These are phyloP conservation scores for Myxozyma neglecta DNA, from an alignment of 805 yeast species.

Conservation along the genomic window DNA sequence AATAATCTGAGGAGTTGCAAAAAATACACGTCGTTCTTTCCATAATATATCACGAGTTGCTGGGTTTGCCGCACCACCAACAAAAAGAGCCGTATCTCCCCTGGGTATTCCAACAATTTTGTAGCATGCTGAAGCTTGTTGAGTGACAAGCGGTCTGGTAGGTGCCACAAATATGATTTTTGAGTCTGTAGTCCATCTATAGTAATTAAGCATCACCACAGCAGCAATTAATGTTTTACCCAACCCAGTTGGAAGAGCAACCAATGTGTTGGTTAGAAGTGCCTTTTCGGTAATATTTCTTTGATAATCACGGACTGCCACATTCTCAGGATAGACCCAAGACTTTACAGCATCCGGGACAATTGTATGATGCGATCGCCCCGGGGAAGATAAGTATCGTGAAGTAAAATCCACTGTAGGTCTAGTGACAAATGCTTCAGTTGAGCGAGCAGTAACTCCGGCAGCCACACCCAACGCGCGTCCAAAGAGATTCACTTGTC, in stretches of 20 bases:
- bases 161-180: slow-evolving; percentile 96
- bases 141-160: slow-evolving; percentile 92
- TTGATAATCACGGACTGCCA: slow-evolving; percentile 85
- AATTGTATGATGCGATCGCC: slow-evolving; percentile 46
- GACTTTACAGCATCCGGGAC: slow-evolving; percentile 44
- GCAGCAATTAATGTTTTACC: slow-evolving; percentile 97
- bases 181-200: slow-evolving; percentile 75
- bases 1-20: slow-evolving; percentile 94
- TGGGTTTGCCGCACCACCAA: slow-evolving; percentile 53
- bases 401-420: slow-evolving; percentile 8
- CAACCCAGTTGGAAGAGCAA: slow-evolving; percentile 95
- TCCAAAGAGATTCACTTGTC: slow-evolving; percentile 15
- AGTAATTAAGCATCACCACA: slow-evolving; percentile 86
- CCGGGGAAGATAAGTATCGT: slow-evolving; percentile 5
- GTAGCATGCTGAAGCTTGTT: slow-evolving; percentile 90
- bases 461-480: slow-evolving; percentile 5
- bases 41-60: slow-evolving; percentile 73
- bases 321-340: slow-evolving; percentile 82
- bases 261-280: slow-evolving; percentile 68
- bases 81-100: slow-evolving; percentile 71
- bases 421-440: background rate
- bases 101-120: slow-evolving; percentile 82
- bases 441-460: background rate
- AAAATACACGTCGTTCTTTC: slow-evolving; percentile 74
- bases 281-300: slow-evolving; percentile 73